Evolutionary conservation across 1,284 basidiomycete species (phyloP).

Genomic region (Fomitopsis palustris): DNA sequence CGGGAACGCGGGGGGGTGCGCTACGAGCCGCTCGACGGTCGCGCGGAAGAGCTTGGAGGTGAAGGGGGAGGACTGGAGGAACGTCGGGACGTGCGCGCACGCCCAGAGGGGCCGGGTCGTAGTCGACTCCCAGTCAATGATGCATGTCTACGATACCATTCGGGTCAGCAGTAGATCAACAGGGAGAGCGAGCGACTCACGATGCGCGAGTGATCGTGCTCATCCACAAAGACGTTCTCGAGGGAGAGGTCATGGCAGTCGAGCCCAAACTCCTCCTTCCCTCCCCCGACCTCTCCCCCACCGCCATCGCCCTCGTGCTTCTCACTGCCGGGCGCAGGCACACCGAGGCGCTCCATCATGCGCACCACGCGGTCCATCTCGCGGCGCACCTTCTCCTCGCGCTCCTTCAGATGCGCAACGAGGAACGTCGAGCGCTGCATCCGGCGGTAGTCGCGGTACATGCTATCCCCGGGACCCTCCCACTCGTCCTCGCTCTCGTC

Average conservation of each 20-base stretch:
- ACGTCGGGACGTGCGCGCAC: conserved; percentile 74
- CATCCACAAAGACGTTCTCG: conserved; percentile 79
- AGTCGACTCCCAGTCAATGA: conserved; percentile 85
- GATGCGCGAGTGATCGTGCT: conserved; percentile 59
- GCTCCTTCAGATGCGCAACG: conserved; percentile 58
- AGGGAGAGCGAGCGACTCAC: conserved; percentile 42
- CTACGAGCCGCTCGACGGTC: conserved; percentile 47
- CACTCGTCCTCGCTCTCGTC: conserved; percentile 75
- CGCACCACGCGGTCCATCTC: conserved; percentile 69
- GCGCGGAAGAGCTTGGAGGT: conserved; percentile 65
- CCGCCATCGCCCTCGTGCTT: conserved; percentile 17
- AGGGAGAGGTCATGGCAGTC: conserved; percentile 78
- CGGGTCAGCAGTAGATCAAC: conserved; percentile 3
- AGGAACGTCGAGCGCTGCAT: conserved; percentile 76
- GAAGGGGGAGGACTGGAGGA: conserved; percentile 72
- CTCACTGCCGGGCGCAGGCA: conserved; percentile 20
- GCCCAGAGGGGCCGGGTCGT: conserved; percentile 80
- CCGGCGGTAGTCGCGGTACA: conserved; percentile 76
- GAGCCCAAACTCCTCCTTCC: conserved; percentile 59
- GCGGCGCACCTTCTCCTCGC: conserved; percentile 56
- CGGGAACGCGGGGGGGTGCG: conserved; percentile 13
- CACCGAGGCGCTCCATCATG: conserved; percentile 58
- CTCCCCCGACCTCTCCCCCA: conserved; percentile 25
- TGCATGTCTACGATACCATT: conserved; percentile 52
- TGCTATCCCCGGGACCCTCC: conserved; percentile 66